Percentiles rank a stretch among this genome's conserved stretches.
Conservation (phyloP, 73 alveolate species). For the Tetrahymena thermophila region DNA sequence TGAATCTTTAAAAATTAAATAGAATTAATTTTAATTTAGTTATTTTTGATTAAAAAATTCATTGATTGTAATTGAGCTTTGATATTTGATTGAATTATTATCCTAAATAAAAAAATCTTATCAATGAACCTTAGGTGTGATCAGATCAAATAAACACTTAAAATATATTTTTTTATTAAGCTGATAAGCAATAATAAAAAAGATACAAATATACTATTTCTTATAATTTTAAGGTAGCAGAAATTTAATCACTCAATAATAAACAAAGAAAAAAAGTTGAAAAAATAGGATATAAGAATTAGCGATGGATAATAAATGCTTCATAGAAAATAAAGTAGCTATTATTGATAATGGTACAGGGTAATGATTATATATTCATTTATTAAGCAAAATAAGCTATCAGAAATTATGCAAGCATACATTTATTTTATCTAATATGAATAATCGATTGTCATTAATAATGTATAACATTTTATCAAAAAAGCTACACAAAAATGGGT, state of each 20-base stretch:
- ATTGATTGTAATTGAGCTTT: too few species aligned
- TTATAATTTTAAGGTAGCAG: neutral
- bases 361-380: neutral
- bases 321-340: slow-evolving; percentile 7
- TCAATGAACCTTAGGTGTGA: neutral
- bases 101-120: neutral
- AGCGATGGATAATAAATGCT: neutral
- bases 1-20: too few species aligned
- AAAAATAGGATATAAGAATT: neutral
- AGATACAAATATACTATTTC: neutral
- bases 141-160: neutral
- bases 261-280: neutral
- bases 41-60: too few species aligned
- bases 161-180: neutral
- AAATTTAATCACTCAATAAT: neutral
- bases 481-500: slow-evolving; percentile 97
- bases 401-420: neutral
- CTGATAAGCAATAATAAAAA: neutral
- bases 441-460: neutral
- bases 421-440: too few species aligned
- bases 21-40: too few species aligned
- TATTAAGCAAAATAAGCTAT: neutral
- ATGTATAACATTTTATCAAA: neutral
- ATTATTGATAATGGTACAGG: slow-evolving; percentile 43
- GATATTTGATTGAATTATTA: neutral